Base-by-base conservation (phyloP, 305 asterid genomes). In the Fraxinus greggii region DNA sequence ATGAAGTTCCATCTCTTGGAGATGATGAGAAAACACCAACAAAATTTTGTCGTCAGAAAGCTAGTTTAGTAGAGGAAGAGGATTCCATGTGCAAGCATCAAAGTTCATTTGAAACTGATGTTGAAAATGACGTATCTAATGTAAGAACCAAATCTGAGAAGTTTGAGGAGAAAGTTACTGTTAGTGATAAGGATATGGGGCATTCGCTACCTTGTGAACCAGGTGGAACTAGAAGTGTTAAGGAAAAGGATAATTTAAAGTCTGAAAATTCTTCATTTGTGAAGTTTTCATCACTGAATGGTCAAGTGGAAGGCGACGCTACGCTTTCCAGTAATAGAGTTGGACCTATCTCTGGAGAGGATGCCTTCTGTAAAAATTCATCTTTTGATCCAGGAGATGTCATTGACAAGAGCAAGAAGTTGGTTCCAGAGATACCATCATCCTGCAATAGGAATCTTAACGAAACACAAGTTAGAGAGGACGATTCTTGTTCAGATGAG, bases 1-100 rank as follows among this genome's bases (percentile, higher is more conserved):
- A 84, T 72, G 88, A 73, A 81, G 83, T 48, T 54, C 15, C 81
- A 56, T 82, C 88, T 72, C 79, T 73, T 40, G 80, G 73, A 38
- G 78, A 79, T 51, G 65, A 65, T 7, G 82, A 65, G 79, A 61
- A 75, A 40, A 48, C 59, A 13, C 21, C 59, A 48, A 48, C 19
- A 15, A 48, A 48, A 48, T 13, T 48, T 48, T 48, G 59, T 48
- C 5, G 59, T 48, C 59, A 48, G 59, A 48, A 48, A 48, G 59
- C 59, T 48, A 48, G 59, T 48, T 48, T 15, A 48, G 59, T 15
- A 48, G 59, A 48, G 59, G 59, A 48, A 48, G 19, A 48, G 59
- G 59, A 48, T 48, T 2, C 65, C 79, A 31, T 40, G 38, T 15
- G 19, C 38, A 81, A 74, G 80, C 78, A 82, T 84, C 78, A 65